A percentile compares a stretch with the other conserved stretches of the same genome.
Conservation (phyloP, 1,284 basidiomycete species). For the Apiotrichum akiyoshidainum region DNA sequence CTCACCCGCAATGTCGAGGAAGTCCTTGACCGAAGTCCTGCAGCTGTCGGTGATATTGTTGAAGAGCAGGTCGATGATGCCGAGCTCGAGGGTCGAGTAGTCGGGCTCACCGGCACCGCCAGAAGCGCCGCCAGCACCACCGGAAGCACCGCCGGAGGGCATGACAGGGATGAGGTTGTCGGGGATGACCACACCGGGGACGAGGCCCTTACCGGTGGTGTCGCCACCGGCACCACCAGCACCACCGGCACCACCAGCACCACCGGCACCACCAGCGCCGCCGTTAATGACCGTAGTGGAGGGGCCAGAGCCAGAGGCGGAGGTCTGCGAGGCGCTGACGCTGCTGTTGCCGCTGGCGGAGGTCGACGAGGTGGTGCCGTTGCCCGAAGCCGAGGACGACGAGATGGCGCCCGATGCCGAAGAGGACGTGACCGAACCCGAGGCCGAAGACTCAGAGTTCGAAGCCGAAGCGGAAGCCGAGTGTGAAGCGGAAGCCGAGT, state of each 20-base stretch:
- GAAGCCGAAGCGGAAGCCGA: not conserved
- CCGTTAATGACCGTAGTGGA: not conserved
- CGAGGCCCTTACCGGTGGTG: not conserved
- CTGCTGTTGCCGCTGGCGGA: not conserved
- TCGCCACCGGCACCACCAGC: not conserved
- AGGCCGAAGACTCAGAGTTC: not conserved
- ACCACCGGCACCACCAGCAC: not conserved
- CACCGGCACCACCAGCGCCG: not conserved
- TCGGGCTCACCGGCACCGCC: not conserved
- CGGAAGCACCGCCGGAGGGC: not conserved
- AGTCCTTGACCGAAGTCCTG: slow-evolving; percentile 4
- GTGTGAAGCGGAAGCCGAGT: no score
- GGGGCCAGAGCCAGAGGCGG: not conserved
- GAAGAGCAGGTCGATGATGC: not conserved
- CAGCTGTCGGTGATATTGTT: slow-evolving; percentile 4
- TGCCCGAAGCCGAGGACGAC: not conserved
- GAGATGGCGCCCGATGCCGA: not conserved
- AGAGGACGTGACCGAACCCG: not conserved
- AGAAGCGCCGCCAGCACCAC: not conserved
- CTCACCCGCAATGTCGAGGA: slow-evolving; percentile 13
- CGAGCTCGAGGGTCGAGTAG: not conserved
- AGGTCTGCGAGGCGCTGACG: not conserved
- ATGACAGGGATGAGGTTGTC: not conserved
- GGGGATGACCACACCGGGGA: not conserved
- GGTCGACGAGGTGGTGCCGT: not conserved